A percentile compares a stretch with the other conserved stretches of the same genome.
These are phyloP conservation scores for Amanita phalloides DNA, from an alignment of 768 basidiomycete genomes.

Conservation along the genomic window DNA sequence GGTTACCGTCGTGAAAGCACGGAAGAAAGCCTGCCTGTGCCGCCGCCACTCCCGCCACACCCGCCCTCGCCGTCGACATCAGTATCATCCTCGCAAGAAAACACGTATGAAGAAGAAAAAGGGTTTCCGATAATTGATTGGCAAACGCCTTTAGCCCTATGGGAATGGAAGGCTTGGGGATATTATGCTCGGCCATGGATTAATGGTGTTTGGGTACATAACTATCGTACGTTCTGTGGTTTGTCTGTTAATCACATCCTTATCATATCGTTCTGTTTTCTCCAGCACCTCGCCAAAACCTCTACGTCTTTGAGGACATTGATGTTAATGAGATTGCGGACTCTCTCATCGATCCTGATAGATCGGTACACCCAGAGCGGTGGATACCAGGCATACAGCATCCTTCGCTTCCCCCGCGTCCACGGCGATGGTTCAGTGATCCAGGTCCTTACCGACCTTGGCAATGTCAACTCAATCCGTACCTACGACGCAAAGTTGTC, in stretches of 20 bases:
- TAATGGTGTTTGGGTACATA: conserved; percentile 26
- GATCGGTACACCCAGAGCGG: conserved; percentile 27
- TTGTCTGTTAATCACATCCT: not conserved
- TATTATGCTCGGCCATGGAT: conserved; percentile 40
- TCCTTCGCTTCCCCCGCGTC: conserved; percentile 12
- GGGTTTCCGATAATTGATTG: not conserved
- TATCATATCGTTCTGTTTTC: not conserved
- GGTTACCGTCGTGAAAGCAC: not conserved
- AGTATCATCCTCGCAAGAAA: not conserved
- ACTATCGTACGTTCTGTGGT: conserved; percentile 27
- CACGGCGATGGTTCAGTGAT: not conserved
- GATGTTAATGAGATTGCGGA: conserved; percentile 22
- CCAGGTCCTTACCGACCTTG: not conserved
- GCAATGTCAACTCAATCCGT: conserved; percentile 4
- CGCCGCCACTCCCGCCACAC: not conserved
- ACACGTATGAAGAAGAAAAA: not conserved
- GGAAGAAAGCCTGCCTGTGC: not conserved
- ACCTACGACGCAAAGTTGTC: not conserved
- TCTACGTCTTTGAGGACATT: conserved; percentile 5
- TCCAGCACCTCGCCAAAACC: conserved; percentile 6
- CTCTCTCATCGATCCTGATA: conserved; percentile 19
- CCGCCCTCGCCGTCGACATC: not conserved
- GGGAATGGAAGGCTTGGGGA: conserved; percentile 45
- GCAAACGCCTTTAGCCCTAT: not conserved
- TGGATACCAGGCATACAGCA: conserved; percentile 41